Base-by-base conservation (phyloP, 164 flowering plant genomes). In the Dillenia turbinata region DNA sequence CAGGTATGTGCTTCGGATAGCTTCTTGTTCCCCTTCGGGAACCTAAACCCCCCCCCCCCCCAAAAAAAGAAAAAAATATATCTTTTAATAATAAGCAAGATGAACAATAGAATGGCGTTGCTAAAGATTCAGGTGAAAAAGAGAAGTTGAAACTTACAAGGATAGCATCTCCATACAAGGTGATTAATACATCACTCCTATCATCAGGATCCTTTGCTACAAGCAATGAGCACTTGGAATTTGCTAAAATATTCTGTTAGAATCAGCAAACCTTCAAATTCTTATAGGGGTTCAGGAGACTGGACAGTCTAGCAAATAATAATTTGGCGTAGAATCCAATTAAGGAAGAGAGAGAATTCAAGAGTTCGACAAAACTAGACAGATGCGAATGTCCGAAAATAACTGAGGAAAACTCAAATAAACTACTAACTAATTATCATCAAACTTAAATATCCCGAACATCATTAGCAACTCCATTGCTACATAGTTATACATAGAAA, bases 121-220 rank as follows among this genome's bases (percentile, higher is more conserved):
- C n/a, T 17, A 24, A 52, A 51, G 33, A 26, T 12, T 13, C 12
- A 7, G 3, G 8, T 51, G 16, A 51, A 51, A 49, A 8, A 9
- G 54, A 49, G 52, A 5, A 51, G 12, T 45, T 13, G 14, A 26
- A 10, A 26, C 12, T 17, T 75, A 89, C 98, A 71, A 78, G 44
- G 58, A 83, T 52, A 59, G 89, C 96, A 83, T 87, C 90, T 56
- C 95, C 97, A 63, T 89, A 92, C 58, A 94, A 56, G 43, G 82
- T 85, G 62, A 94, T 80, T 12, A 85, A 70, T 56, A 89, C 69
- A 74, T 86, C 97, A 57, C 92, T 84, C 78, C 85, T 78, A 67
- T 90, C 98, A 52, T 89, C 96, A 14, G 90, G 87, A 73, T 90
- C 98, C 79, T 66, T 90, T 65, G 98, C 80, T 11, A 90, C 91